These are phyloP conservation scores for Lathyrus aphaca DNA, from an alignment of 306 rosid genomes.

Conservation along the genomic window DNA sequence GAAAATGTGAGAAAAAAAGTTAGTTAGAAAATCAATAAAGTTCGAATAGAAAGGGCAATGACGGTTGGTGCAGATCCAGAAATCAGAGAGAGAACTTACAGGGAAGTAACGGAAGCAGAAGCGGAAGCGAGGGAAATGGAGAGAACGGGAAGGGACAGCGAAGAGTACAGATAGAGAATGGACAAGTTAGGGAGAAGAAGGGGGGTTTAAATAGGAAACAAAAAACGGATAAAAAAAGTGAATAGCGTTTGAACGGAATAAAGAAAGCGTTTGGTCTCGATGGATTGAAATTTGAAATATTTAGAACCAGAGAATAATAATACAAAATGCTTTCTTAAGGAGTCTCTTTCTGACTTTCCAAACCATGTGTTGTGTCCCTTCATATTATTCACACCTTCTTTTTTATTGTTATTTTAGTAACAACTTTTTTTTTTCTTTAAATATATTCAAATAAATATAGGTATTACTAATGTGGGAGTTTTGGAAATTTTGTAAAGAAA, in stretches of 20 bases:
- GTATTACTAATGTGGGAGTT: too few species aligned
- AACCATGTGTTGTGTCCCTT: not conserved
- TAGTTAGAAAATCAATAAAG: not conserved
- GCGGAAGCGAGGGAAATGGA: not conserved
- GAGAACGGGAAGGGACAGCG: not conserved
- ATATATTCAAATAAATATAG: too few species aligned
- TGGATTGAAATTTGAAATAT: not conserved
- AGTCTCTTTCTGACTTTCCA: not conserved
- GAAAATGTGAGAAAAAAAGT: not conserved
- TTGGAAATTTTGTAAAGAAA: too few species aligned
- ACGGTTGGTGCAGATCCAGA: not conserved
- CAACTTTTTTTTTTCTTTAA: too few species aligned
- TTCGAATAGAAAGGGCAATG: not conserved
- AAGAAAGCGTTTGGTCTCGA: not conserved
- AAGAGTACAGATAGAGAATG: not conserved
- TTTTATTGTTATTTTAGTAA: not conserved
- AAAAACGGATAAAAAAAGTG: not conserved
- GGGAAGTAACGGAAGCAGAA: not conserved
- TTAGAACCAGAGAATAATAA: not conserved
- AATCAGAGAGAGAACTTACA: not conserved
- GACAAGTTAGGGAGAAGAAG: not conserved
- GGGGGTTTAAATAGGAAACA: not conserved
- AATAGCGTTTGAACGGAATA: constrained; percentile 9
- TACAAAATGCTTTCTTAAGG: not conserved
- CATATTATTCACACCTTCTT: not conserved